A percentile compares a stretch with the other conserved stretches of the same genome.
These are phyloP conservation scores for Lentithecium fluviatile DNA, from an alignment of 495 filamentous ascomycete genomes.

Conservation along the genomic window DNA sequence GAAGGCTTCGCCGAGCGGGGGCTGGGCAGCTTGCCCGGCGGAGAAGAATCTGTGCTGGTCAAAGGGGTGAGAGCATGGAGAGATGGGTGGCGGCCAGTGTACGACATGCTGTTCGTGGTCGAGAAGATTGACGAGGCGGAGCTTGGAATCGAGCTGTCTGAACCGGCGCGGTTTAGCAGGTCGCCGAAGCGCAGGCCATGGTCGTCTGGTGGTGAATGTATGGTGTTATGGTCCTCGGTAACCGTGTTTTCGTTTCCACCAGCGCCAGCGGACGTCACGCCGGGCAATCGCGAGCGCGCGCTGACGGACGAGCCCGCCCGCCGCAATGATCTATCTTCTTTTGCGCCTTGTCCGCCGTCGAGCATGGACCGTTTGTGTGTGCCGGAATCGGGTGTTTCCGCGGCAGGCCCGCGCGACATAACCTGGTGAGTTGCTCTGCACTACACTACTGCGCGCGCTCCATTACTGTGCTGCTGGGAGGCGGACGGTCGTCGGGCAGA, in stretches of 20 bases:
- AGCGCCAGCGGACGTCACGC: not conserved
- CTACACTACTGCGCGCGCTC: constrained; percentile 15
- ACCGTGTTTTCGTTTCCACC: constrained; percentile 20
- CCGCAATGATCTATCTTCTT: constrained; percentile 36
- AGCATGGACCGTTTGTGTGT: constrained; percentile 84
- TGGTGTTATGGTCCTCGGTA: constrained; percentile 28
- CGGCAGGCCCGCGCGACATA: constrained; percentile 43
- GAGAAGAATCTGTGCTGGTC: constrained; percentile 74
- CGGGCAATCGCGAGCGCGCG: constrained; percentile 18
- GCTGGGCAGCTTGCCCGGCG: constrained; percentile 57
- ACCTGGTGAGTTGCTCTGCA: constrained; percentile 29
- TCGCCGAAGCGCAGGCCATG: constrained; percentile 63
- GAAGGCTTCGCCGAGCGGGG: constrained; percentile 49
- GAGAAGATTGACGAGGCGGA: constrained; percentile 62
- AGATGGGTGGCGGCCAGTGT: constrained; percentile 50
- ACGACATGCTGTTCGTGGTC: constrained; percentile 50
- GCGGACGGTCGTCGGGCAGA: constrained; percentile 1
- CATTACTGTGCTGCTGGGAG: constrained; percentile 24
- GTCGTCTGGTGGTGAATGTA: constrained; percentile 33
- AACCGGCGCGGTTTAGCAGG: constrained; percentile 62
- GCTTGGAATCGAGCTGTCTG: constrained; percentile 64
- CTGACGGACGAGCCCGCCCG: constrained; percentile 28
- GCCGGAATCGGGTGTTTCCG: constrained; percentile 48
- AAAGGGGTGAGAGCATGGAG: constrained; percentile 68
- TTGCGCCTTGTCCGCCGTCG: constrained; percentile 46